These are phyloP conservation scores for Gonium pectorale DNA, from an alignment of 139 green algal species.

Conservation along the genomic window DNA sequence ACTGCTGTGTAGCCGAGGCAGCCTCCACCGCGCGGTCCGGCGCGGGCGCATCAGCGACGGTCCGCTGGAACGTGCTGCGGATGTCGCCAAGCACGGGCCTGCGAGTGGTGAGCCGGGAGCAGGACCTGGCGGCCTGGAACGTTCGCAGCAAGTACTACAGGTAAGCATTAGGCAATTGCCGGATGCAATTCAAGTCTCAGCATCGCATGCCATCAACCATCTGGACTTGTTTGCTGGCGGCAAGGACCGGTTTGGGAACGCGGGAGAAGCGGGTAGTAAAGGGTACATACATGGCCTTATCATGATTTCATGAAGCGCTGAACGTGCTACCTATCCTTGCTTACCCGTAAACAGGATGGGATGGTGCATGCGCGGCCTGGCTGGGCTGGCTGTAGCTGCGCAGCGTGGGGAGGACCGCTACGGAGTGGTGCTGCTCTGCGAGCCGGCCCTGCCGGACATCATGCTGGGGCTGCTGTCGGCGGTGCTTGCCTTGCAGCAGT, in stretches of 20 bases:
- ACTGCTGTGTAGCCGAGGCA: background rate
- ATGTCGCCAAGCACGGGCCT: constrained; percentile 32
- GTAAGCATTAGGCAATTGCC: constrained; percentile 17
- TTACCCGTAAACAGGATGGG: too few species aligned
- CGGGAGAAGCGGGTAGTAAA: too few species aligned
- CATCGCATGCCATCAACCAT: too few species aligned
- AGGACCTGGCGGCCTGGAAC: constrained; percentile 49
- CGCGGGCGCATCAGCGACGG: background rate
- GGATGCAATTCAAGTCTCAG: too few species aligned
- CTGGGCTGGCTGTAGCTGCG: constrained; percentile 31
- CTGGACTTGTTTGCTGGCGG: too few species aligned
- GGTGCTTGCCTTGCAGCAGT: constrained; percentile 54
- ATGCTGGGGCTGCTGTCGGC: constrained; percentile 12
- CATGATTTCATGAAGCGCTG: too few species aligned
- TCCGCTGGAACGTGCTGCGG: constrained; percentile 49
- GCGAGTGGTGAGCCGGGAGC: constrained; percentile 32
- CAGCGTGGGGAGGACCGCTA: constrained; percentile 55
- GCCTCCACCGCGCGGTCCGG: background rate
- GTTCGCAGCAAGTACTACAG: constrained; percentile 49
- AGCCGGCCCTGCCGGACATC: constrained; percentile 46
- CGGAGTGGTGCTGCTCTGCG: constrained; percentile 56
- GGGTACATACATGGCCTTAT: too few species aligned
- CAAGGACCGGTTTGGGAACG: too few species aligned
- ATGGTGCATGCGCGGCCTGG: constrained; percentile 40
- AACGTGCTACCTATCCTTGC: too few species aligned